Percentiles rank a stretch among this genome's conserved stretches.
phyloP scores from a whole-genome alignment of 805 yeast species.

The Maudiozyma saulgeensis region DNA sequence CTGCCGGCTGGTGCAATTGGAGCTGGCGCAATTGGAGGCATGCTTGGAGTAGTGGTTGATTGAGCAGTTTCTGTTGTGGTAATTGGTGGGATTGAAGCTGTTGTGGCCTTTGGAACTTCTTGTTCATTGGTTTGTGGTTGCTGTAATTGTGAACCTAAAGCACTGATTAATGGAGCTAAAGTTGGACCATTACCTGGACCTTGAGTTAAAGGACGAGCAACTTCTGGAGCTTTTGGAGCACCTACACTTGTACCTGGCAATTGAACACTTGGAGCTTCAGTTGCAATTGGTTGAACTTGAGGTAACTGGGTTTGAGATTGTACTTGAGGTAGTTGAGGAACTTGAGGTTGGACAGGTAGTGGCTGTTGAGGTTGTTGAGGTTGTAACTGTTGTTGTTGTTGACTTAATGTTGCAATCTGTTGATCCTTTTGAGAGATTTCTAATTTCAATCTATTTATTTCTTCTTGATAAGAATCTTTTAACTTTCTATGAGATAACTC shows the following conservation, averaged over 20 bases:
- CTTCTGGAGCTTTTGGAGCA: background rate
- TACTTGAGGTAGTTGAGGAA: background rate
- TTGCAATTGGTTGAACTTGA: slow-evolving; percentile 5
- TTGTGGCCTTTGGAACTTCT: background rate
- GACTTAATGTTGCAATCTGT: slow-evolving; percentile 36
- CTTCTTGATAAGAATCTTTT: slow-evolving; percentile 94
- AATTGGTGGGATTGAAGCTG: background rate
- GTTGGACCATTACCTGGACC: slow-evolving; percentile 8
- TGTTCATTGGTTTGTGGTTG: slow-evolving; percentile 1
- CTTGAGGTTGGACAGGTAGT: slow-evolving; percentile 12
- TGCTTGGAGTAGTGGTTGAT: background rate
- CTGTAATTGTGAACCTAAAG: slow-evolving; percentile 10
- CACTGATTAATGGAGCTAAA: slow-evolving; percentile 10
- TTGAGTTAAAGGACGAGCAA: slow-evolving; percentile 1
- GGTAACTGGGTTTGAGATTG: slow-evolving; percentile 1
- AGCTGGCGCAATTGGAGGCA: background rate
- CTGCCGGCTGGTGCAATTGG: background rate
- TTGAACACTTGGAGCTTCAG: slow-evolving; percentile 10
- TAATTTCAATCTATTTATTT: slow-evolving; percentile 72
- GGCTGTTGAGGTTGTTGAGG: slow-evolving; percentile 20
- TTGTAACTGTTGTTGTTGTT: slow-evolving; percentile 31
- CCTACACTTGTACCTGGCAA: slow-evolving; percentile 3
- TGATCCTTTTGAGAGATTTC: slow-evolving; percentile 79
- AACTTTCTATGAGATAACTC: slow-evolving; percentile 90
- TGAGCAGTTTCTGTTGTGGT: background rate